These are phyloP conservation scores for Suillus tomentosus DNA, from an alignment of 768 basidiomycete species.

Conservation along the genomic window DNA sequence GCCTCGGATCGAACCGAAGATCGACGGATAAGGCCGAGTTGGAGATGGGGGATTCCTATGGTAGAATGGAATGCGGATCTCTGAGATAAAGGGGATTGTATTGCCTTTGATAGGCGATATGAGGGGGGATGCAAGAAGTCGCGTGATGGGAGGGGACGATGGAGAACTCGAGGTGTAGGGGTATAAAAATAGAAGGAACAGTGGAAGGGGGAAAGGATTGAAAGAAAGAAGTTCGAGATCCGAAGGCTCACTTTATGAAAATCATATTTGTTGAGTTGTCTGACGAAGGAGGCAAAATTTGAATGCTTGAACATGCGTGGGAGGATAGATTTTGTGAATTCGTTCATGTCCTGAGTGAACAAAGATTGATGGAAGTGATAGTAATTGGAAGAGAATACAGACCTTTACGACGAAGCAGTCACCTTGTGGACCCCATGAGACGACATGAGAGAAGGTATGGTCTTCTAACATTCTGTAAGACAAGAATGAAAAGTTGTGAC, in stretches of 20 bases:
- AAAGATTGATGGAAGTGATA: not conserved
- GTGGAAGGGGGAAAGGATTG: conserved; percentile 11
- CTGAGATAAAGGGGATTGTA: not conserved
- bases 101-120: not conserved
- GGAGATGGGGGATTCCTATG: not conserved
- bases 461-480: conserved; percentile 85
- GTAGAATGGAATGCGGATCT: not conserved
- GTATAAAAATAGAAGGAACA: conserved; percentile 5
- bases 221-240: conserved; percentile 14
- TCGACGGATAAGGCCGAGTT: conserved; percentile 1
- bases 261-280: conserved; percentile 95
- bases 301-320: conserved; percentile 95
- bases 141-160: not conserved
- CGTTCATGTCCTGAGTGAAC: conserved; percentile 78
- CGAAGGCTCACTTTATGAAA: conserved; percentile 75
- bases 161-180: not conserved
- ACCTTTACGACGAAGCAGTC: conserved; percentile 91
- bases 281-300: conserved; percentile 90
- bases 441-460: conserved; percentile 65
- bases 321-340: conserved; percentile 89
- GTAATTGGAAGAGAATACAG: conserved; percentile 10
- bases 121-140: not conserved
- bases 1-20: conserved; percentile 2
- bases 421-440: conserved; percentile 81
- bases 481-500: not conserved